Percentiles rank a stretch among this genome's conserved stretches.
Conservation (phyloP, 2,329 filamentous ascomycete genomes). For the Mycosphaerella sp. region DNA sequence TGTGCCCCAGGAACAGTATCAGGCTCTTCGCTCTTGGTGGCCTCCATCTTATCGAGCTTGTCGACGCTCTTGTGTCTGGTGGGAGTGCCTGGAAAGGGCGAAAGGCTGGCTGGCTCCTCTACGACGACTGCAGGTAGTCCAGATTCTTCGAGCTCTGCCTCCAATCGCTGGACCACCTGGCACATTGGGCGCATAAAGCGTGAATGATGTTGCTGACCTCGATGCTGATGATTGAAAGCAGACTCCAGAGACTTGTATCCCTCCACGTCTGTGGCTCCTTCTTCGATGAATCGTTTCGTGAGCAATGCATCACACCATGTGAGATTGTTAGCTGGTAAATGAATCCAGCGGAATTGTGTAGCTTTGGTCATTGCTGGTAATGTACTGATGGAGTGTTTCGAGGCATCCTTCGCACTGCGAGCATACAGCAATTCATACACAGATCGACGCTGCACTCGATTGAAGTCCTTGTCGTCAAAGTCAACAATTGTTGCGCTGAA, state of each 20-base stretch:
- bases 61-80: conserved; percentile 6
- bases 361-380: conserved; percentile 38
- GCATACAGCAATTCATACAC: conserved; percentile 25
- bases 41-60: conserved; percentile 1
- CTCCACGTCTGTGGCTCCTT: conserved; percentile 56
- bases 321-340: conserved; percentile 47
- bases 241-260: conserved; percentile 58
- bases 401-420: conserved; percentile 14
- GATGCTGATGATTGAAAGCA: conserved; percentile 57
- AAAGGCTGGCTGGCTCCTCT: conserved; percentile 12
- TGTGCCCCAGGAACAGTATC: conserved; percentile 6
- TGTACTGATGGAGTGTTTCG: conserved; percentile 27
- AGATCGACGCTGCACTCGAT: conserved; percentile 22
- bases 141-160: conserved; percentile 13
- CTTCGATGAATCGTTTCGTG: conserved; percentile 60
- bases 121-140: conserved; percentile 13
- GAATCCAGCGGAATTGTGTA: conserved; percentile 42
- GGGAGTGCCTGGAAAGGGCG: conserved; percentile 6
- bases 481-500: conserved; percentile 24
- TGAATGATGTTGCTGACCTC: conserved; percentile 53
- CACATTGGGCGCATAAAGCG: conserved; percentile 58
- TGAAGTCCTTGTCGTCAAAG: conserved; percentile 27
- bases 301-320: conserved; percentile 58
- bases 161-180: conserved; percentile 19
- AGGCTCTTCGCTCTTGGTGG: background rate